phyloP scores from a whole-genome alignment of 257 asterid species.

The Solanum tarapatanum region DNA sequence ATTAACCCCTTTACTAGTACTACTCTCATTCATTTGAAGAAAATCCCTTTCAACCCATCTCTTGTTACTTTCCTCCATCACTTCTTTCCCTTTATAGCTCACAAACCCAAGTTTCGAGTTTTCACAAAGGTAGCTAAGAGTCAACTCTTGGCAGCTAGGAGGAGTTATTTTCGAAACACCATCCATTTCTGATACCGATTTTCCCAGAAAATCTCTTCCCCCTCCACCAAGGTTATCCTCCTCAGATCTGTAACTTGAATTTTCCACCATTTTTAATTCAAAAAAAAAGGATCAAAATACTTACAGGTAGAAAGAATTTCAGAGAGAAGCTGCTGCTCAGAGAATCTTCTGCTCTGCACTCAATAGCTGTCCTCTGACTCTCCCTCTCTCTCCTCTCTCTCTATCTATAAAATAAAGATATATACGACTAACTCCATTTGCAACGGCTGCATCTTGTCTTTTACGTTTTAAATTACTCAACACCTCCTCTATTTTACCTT shows the following conservation, averaged over 20 bases:
- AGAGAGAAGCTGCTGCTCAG: neutral
- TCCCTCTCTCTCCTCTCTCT: neutral
- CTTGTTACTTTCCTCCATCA: neutral
- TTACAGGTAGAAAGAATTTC: neutral
- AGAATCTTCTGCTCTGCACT: neutral
- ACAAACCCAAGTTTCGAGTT: slow-evolving; percentile 1
- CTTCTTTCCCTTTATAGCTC: neutral
- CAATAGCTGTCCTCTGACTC: neutral
- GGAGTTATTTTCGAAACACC: neutral
- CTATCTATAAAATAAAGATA: neutral
- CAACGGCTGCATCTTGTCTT: neutral
- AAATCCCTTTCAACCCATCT: slow-evolving; percentile 11
- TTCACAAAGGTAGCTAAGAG: slow-evolving; percentile 4
- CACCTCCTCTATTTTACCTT: neutral
- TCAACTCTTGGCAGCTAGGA: neutral
- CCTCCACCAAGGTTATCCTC: neutral
- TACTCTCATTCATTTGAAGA: slow-evolving; percentile 49
- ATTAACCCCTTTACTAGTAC: neutral
- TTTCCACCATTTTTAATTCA: neutral
- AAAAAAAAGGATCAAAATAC: neutral
- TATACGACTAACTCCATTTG: neutral
- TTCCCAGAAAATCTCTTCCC: neutral
- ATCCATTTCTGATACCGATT: neutral
- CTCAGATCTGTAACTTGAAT: neutral
- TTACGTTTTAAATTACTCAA: neutral